A percentile compares a stretch with the other conserved stretches of the same genome.
phyloP scores from a whole-genome alignment of 495 filamentous ascomycete genomes.

The Penicillium bialowiezense region DNA sequence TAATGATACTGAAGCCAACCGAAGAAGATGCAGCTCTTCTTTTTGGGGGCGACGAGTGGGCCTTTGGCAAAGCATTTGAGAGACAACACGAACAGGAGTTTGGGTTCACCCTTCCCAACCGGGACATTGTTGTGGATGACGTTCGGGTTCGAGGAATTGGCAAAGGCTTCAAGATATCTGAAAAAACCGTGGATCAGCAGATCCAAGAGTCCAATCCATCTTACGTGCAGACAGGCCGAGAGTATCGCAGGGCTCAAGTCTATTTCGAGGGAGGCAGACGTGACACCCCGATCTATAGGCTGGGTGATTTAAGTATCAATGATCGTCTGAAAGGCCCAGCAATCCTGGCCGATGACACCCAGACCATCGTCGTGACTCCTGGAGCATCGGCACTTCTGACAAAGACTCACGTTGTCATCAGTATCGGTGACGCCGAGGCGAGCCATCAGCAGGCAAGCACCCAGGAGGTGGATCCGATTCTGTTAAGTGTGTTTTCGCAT shows the following conservation, averaged over 20 bases:
- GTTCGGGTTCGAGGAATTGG: slow-evolving; percentile 83
- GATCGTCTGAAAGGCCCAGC: slow-evolving; percentile 78
- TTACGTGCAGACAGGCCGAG: slow-evolving; percentile 25
- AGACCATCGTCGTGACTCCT: slow-evolving; percentile 87
- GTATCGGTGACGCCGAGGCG: slow-evolving; percentile 28
- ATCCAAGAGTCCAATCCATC: slow-evolving; percentile 60
- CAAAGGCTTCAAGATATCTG: slow-evolving; percentile 57
- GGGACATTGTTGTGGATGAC: slow-evolving; percentile 92
- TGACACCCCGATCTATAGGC: slow-evolving; percentile 78
- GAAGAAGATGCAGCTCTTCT: slow-evolving; percentile 16
- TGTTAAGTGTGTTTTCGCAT: slow-evolving; percentile 65
- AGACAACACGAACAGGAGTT: slow-evolving; percentile 91
- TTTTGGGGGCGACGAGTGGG: slow-evolving; percentile 47
- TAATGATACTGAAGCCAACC: slow-evolving; percentile 53
- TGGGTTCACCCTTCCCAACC: slow-evolving; percentile 76
- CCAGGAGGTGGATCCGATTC: slow-evolving; percentile 61
- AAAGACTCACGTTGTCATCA: slow-evolving; percentile 32
- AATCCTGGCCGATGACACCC: slow-evolving; percentile 85
- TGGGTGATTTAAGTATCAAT: slow-evolving; percentile 69
- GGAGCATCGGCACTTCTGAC: slow-evolving; percentile 51
- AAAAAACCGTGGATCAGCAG: slow-evolving; percentile 83
- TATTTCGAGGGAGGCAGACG: slow-evolving; percentile 56
- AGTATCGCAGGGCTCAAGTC: slow-evolving; percentile 31
- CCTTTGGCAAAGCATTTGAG: slow-evolving; percentile 79
- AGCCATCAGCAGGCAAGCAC: slow-evolving; percentile 41